A percentile compares a stretch with the other conserved stretches of the same genome.
Evolutionary conservation across 495 filamentous ascomycete genomes (phyloP).

Genomic region (Talaromyces proteolyticus): DNA sequence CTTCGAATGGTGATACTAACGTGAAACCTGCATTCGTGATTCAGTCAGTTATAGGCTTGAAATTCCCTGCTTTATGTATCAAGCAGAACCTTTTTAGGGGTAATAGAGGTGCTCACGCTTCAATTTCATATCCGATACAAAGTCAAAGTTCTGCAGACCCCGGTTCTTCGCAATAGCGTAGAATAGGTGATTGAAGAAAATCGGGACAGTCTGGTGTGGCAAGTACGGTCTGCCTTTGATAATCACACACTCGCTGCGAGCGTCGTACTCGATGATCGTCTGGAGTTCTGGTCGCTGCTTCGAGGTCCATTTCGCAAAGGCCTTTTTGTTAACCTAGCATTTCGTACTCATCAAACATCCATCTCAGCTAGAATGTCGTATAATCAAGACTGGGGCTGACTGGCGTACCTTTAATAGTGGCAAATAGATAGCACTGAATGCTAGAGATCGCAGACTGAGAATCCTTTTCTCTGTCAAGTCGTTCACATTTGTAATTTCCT

Average conservation of each 20-base stretch:
- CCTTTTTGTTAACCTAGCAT: not conserved
- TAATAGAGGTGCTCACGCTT: too few species aligned
- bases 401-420: too few species aligned
- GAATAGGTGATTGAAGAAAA: not conserved
- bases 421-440: too few species aligned
- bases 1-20: not conserved
- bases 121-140: not conserved
- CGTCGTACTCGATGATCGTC: not conserved
- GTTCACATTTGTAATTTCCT: too few species aligned
- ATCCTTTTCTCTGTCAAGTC: too few species aligned
- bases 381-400: too few species aligned
- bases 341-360: too few species aligned
- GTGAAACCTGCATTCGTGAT: not conserved
- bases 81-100: too few species aligned
- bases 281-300: not conserved
- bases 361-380: too few species aligned
- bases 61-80: too few species aligned
- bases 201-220: not conserved
- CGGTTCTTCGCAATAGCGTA: not conserved
- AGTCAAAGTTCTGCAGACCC: not conserved
- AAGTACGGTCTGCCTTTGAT: not conserved
- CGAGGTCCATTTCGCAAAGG: not conserved
- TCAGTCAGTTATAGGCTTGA: not conserved
- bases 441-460: too few species aligned
- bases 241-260: not conserved